Percentiles rank a stretch among this genome's conserved stretches.
Conservation (phyloP, 2,329 filamentous ascomycete genomes). For the Arthrinium puccinioides region DNA sequence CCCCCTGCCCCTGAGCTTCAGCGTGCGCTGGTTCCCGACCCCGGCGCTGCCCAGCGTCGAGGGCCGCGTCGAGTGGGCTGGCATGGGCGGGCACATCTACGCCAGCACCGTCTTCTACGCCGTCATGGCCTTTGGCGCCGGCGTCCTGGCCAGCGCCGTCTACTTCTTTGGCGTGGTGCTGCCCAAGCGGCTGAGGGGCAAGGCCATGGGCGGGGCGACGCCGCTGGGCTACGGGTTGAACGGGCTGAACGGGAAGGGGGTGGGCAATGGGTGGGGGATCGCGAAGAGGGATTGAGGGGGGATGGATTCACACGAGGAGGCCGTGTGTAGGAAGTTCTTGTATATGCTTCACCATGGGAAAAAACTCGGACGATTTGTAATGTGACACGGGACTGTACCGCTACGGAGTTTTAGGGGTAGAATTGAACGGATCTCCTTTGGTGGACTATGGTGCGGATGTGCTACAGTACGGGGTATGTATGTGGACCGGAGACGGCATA, state of each 20-base stretch:
- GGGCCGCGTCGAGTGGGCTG: conserved; percentile 57
- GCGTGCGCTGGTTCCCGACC: conserved; percentile 79
- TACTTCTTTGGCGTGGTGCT: conserved; percentile 56
- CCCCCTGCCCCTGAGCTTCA: conserved; percentile 69
- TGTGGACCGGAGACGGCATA: too few relatives aligned
- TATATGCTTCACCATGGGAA: too few relatives aligned
- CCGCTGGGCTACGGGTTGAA: conserved; percentile 42
- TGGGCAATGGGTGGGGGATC: conserved; percentile 55
- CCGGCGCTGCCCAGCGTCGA: conserved; percentile 63
- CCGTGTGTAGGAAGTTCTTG: too few relatives aligned
- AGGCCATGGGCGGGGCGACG: conserved; percentile 48
- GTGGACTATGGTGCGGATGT: too few relatives aligned
- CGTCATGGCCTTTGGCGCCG: conserved; percentile 50
- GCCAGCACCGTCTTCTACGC: conserved; percentile 58
- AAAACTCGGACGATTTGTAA: too few relatives aligned
- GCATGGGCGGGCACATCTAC: conserved; percentile 57
- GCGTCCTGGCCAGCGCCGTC: conserved; percentile 43
- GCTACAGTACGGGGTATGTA: too few relatives aligned
- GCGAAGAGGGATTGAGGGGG: conserved; percentile 40
- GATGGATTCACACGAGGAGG: too few relatives aligned
- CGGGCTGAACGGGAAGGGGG: conserved; percentile 37
- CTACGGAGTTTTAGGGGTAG: too few relatives aligned
- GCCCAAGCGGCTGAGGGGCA: conserved; percentile 42
- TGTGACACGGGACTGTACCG: too few relatives aligned
- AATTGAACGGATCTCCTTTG: too few relatives aligned